These are phyloP conservation scores for Zymoseptoria crescenta DNA, from an alignment of 2,329 filamentous ascomycete species.

Conservation along the genomic window DNA sequence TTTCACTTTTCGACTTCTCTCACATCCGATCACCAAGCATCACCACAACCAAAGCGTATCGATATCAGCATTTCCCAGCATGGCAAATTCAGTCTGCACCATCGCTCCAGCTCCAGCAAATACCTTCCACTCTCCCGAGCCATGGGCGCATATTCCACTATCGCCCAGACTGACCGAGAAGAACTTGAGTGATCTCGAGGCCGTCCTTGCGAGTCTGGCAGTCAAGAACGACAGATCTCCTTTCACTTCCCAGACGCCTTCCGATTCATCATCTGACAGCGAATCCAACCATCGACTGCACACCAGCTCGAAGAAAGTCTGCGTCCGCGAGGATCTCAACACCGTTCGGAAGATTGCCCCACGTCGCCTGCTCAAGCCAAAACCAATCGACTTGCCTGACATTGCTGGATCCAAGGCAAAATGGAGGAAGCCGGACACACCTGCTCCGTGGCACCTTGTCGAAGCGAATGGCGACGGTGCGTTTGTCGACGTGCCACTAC, in stretches of 20 bases:
- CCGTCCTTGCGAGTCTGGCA: neutral
- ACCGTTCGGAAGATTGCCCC: neutral
- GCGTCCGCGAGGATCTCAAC: neutral
- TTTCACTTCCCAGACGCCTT: conserved; percentile 3
- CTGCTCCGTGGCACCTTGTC: conserved; percentile 5
- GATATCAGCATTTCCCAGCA: too few species aligned
- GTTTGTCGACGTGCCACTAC: neutral
- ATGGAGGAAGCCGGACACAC: conserved; percentile 8
- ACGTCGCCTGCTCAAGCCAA: neutral
- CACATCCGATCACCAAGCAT: neutral
- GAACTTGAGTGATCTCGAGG: neutral
- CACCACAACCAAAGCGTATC: neutral
- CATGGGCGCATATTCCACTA: neutral
- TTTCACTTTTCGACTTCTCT: neutral
- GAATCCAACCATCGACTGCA: neutral
- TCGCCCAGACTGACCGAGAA: neutral
- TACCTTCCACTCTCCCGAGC: neutral
- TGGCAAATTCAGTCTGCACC: neutral
- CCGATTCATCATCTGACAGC: neutral
- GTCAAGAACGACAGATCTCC: neutral
- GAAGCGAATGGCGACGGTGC: neutral
- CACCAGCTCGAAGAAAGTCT: neutral
- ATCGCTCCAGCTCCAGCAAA: neutral
- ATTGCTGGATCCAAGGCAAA: neutral
- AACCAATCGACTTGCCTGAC: neutral